Base-by-base conservation (phyloP, 495 filamentous ascomycete genomes). In the Aspergillus bertholletiae region DNA sequence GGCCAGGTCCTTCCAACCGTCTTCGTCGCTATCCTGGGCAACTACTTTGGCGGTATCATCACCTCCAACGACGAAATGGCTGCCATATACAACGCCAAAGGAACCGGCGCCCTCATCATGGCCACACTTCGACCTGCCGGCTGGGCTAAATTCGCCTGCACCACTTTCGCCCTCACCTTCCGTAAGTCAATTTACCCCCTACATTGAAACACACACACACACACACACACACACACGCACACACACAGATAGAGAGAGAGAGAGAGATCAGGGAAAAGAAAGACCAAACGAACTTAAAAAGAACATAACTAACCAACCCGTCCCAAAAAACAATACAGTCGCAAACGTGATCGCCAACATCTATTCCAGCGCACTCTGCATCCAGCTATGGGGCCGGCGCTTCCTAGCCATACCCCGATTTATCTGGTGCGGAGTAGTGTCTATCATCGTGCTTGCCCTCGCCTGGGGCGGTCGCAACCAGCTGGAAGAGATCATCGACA, bases 361-460 rank as follows among this genome's bases (percentile, higher is more conserved):
- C 41, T 72, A 72, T 54, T 60, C 53, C 28, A 53, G 57, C 37
- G 64, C 59, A 1, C 58, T 72, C n/a, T 61, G 55, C 18, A 53
- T 64, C 32, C 68, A 72, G 48, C 61, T 68, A 40, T 58, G 65
- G 51, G 64, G 62, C 3, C 59, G 59, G 27, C 60, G 61, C 21
- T 68, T 69, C 56, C 48, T 56, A 21, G 52, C 60, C n/a, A 55
- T 72, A 13, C 68, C 68, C 13, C 62, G 68, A 2, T 65, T 70
- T 43, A 49, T 70, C 37, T 72, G 68, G 68, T 64, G 54, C 20
- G 32, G 61, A 26, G 35, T 64, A 1, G 52, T 66, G 46, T 53
- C 63, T 26, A 47, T 56, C 24, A 59, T 72, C 23, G 59, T 62
- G 13, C 51, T 63, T 12, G 67, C 57, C 18, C 54, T 72, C 21